These are phyloP conservation scores for Boletus speciosus DNA, from an alignment of 768 basidiomycete genomes.

Conservation along the genomic window DNA sequence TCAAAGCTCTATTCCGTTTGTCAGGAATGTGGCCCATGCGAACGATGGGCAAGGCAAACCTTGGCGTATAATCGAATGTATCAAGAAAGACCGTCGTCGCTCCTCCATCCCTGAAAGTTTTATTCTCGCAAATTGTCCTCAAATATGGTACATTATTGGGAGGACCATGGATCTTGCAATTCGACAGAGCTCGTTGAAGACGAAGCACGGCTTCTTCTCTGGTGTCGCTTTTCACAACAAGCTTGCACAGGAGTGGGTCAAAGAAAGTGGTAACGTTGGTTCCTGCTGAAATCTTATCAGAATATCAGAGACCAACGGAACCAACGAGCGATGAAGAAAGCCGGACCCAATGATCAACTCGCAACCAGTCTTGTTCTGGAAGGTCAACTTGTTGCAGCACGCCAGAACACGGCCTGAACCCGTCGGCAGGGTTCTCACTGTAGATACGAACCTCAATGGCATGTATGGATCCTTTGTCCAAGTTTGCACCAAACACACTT, in stretches of 20 bases:
- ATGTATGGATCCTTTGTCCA: slow-evolving; percentile 22
- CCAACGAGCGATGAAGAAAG: not conserved
- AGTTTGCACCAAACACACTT: slow-evolving; percentile 30
- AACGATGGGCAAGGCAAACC: slow-evolving; percentile 26
- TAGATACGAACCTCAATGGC: slow-evolving; percentile 60
- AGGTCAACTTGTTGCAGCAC: slow-evolving; percentile 55
- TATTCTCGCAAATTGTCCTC: slow-evolving; percentile 38
- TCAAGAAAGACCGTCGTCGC: slow-evolving; percentile 51
- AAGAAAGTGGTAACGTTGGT: slow-evolving; percentile 50
- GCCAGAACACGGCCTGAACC: slow-evolving; percentile 59
- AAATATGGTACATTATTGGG: slow-evolving; percentile 59
- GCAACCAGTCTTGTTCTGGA: slow-evolving; percentile 45
- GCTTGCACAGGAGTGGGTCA: slow-evolving; percentile 58
- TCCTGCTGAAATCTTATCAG: slow-evolving; percentile 44
- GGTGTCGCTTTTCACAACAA: slow-evolving; percentile 48
- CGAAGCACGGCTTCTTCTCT: slow-evolving; percentile 45
- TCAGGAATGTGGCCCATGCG: not conserved
- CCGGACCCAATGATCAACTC: slow-evolving; percentile 59
- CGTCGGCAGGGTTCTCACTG: slow-evolving; percentile 56
- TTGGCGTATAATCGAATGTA: slow-evolving; percentile 39
- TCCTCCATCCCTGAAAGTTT: slow-evolving; percentile 39
- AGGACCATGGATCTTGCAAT: slow-evolving; percentile 50
- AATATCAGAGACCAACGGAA: not conserved
- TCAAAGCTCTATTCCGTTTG: slow-evolving; percentile 39
- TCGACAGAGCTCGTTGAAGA: slow-evolving; percentile 37